Evolutionary conservation across 805 yeast genomes (phyloP).

Genomic region (Candida ulmi): DNA sequence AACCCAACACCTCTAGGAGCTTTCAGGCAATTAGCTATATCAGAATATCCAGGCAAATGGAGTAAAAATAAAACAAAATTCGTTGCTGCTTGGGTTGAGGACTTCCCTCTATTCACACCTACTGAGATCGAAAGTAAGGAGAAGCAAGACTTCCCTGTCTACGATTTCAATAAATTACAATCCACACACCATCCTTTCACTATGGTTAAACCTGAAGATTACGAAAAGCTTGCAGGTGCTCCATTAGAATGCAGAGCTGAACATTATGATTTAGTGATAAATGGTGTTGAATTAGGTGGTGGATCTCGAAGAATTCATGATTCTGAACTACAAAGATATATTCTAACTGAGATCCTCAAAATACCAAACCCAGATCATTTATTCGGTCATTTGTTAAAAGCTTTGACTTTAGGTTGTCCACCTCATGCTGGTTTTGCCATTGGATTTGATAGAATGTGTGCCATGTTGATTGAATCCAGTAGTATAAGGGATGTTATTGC

Average conservation of each 20-base stretch:
- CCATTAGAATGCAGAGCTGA: constrained; percentile 76
- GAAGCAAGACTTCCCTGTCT: constrained; percentile 50
- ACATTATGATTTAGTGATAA: constrained; percentile 89
- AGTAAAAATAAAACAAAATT: constrained; percentile 28
- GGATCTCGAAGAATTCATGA: constrained; percentile 96
- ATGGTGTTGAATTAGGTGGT: constrained; percentile 96
- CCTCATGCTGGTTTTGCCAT: constrained; percentile 98
- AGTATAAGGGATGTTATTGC: constrained; percentile 93
- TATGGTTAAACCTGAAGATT: constrained; percentile 74
- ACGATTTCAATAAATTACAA: constrained; percentile 40
- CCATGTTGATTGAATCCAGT: constrained; percentile 73
- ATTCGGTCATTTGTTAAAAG: constrained; percentile 82
- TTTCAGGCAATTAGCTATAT: constrained; percentile 69
- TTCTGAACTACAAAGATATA: constrained; percentile 64
- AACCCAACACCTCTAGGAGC: constrained; percentile 94
- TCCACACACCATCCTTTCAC: constrained; percentile 98
- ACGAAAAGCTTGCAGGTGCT: constrained; percentile 41
- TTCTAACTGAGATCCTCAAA: constrained; percentile 59
- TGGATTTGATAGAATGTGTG: constrained; percentile 90
- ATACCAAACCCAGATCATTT: constrained; percentile 53
- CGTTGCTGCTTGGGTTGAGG: constrained; percentile 81
- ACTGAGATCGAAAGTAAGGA: constrained; percentile 30
- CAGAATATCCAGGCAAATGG: constrained; percentile 43
- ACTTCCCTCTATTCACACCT: constrained; percentile 90
- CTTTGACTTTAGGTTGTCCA: constrained; percentile 89